Percentiles rank a stretch among this genome's conserved stretches.
Conservation (phyloP, 495 filamentous ascomycete species). For the Clavariopsis aquatica region DNA sequence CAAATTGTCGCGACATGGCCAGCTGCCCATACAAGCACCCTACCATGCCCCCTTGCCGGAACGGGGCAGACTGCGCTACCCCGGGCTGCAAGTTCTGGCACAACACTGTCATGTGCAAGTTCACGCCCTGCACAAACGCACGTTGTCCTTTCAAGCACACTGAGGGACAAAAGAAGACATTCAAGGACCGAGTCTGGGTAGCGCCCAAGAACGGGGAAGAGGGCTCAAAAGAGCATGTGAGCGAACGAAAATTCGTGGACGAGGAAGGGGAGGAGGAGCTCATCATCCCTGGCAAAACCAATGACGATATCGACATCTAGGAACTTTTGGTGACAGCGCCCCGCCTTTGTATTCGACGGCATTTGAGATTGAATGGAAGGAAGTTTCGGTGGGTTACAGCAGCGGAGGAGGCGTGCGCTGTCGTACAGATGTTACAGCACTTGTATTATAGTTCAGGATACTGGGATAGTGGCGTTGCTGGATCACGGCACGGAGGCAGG, state of each 20-base stretch:
- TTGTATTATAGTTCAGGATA: conserved; percentile 18
- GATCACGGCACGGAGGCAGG: conserved; percentile 10
- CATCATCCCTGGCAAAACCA: conserved; percentile 63
- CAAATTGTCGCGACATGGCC: conserved; percentile 81
- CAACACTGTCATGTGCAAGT: conserved; percentile 78
- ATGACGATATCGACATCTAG: conserved; percentile 35
- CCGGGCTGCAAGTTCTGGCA: conserved; percentile 91
- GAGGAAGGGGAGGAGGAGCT: conserved; percentile 69
- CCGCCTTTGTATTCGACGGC: neutral
- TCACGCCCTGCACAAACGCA: conserved; percentile 84
- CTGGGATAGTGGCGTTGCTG: neutral
- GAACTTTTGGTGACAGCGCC: neutral
- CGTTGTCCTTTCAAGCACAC: conserved; percentile 85
- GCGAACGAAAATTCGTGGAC: conserved; percentile 88
- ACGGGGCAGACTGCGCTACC: conserved; percentile 85
- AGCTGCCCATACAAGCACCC: conserved; percentile 86
- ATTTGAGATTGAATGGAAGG: neutral
- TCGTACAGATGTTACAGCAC: neutral
- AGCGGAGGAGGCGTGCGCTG: neutral
- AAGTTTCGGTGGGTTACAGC: neutral
- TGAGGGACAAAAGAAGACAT: conserved; percentile 80
- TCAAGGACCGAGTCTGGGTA: conserved; percentile 90
- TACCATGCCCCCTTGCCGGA: conserved; percentile 78
- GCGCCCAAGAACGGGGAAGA: conserved; percentile 39
- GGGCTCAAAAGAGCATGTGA: conserved; percentile 65